Evolutionary conservation across 2,329 filamentous ascomycete species (phyloP), one percentile per base, ranked within the genome.

Genomic region (Venturia carpophila): DNA sequence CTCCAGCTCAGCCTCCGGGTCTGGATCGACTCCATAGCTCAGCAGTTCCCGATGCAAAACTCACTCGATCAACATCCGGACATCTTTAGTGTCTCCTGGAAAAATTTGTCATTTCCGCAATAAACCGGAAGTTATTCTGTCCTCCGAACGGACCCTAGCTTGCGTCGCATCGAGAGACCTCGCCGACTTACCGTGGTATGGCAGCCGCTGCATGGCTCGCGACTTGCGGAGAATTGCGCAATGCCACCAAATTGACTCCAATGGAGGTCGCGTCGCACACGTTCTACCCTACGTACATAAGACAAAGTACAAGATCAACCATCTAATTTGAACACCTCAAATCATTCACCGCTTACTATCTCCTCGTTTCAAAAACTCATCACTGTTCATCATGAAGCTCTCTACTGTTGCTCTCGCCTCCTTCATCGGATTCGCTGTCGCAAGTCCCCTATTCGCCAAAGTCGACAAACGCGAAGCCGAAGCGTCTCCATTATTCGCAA

Each of bases 381-480:
- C 27, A 34, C 17, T 15, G 1, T 60, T 52, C 56, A 65, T 5
- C 7, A 65, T 65, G 64, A 65, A 62, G 27, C 49, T 65, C 64
- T 30, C 52, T 56, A 65, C 11, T 27, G 1, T 65, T 24, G 24
- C 64, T 30, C 13, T 41, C 45, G 64, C 45, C 37, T 49, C 64
- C 19, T n/a, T 56, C 43, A 5, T 62, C n/a, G 52, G 52, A 11
- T 4, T 49, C 6, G 55, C 64, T 24, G 64, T 64, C 21, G 63
- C 63, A n/a, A 41, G 19, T 34, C 63, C 42, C 5, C 60, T 61
- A 6, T 61, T 61, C 17, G 60, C 60, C 5, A 58, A 61, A 45
- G 41, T 65, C 41, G 64, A 65, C 34, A 60, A 52, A n/a, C 52
- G 64, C 27, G 64, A 63, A 34, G 63, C 63, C 2, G 63, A 60